These are phyloP conservation scores for Scheffersomyces insectosa DNA, from an alignment of 1,139 yeast species.

Conservation along the genomic window DNA sequence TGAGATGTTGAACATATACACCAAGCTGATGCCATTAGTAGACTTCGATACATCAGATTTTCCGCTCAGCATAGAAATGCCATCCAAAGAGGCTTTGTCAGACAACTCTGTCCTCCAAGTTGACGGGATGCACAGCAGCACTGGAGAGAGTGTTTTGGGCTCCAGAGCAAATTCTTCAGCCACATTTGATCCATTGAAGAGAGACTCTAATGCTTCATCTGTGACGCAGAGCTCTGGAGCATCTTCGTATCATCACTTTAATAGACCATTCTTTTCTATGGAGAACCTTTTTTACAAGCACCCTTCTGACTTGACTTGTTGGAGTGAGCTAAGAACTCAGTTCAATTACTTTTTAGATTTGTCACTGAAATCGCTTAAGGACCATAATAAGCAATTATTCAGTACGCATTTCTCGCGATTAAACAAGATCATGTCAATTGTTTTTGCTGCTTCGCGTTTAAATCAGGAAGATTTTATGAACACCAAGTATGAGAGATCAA, in stretches of 20 bases:
- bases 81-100: constrained; percentile 25
- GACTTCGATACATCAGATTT: constrained; percentile 20
- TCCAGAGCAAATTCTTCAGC: constrained; percentile 10
- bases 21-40: constrained; percentile 54
- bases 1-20: constrained; percentile 57
- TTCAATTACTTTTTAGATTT: constrained; percentile 48
- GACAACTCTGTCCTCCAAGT: constrained; percentile 21
- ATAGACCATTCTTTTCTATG: constrained; percentile 42
- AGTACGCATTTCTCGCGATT: constrained; percentile 52
- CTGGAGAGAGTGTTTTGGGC: constrained; percentile 2
- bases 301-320: constrained; percentile 55
- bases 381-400: constrained; percentile 51
- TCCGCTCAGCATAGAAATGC: constrained; percentile 27
- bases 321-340: constrained; percentile 54
- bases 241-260: constrained; percentile 42
- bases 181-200: constrained; percentile 32
- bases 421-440: constrained; percentile 47
- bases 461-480: constrained; percentile 49
- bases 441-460: constrained; percentile 54
- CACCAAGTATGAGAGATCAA: constrained; percentile 45
- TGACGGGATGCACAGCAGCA: background rate
- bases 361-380: constrained; percentile 49
- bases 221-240: constrained; percentile 26
- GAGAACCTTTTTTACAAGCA: constrained; percentile 54
- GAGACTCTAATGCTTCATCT: constrained; percentile 43